Base-by-base conservation (phyloP, 352 stramenopile species). In the Pythium scleroteichum region DNA sequence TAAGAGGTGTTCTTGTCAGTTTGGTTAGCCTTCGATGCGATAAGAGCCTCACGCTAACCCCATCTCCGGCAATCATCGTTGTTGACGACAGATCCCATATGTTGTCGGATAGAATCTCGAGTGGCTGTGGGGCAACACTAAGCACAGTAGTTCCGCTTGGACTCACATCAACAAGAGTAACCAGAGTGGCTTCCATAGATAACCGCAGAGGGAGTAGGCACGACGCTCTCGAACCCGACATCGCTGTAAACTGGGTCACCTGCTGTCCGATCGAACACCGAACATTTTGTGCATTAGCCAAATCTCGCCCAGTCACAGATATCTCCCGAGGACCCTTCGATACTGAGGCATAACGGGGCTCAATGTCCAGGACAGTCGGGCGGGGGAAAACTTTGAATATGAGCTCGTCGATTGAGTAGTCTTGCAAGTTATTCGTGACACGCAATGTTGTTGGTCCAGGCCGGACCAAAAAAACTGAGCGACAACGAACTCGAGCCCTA, bases 371-470 rank as follows among this genome's bases (percentile, higher is more conserved):
- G 13, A 88, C 10, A 1, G 62, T 46, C 2, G 76, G 78, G 4
- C 45, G 66, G 5, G 59, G 50, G 14, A 84, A 52, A 39, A 79
- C 83, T 41, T 86, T 62, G 44, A 85, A 76, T 14, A 55, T 19
- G 12, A 68, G 19, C 17, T 51, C 24, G 19, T 76, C 57, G 17
- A 53, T 19, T 0, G 76, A 83, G 56, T 79, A 88, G 38, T 86
- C 74, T 46, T 83, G 69, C 4, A 84, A 10, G 16, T 88, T 88
- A 64, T 82, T 88, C 0, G 74, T 78, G 22, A 86, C 71, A 24
- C 77, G 70, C 0, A 88, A 51, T 19, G 65, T 56, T 19, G 83
- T 65, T 38, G 62, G 66, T 1, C 72, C 72, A 6, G 48, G 32
- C 7, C 62, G 70, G 8, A 24, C 41, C 13, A 82, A 68, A 9